These are phyloP conservation scores for Phytopythium vexans DNA, from an alignment of 352 stramenopile species.

Conservation along the genomic window DNA sequence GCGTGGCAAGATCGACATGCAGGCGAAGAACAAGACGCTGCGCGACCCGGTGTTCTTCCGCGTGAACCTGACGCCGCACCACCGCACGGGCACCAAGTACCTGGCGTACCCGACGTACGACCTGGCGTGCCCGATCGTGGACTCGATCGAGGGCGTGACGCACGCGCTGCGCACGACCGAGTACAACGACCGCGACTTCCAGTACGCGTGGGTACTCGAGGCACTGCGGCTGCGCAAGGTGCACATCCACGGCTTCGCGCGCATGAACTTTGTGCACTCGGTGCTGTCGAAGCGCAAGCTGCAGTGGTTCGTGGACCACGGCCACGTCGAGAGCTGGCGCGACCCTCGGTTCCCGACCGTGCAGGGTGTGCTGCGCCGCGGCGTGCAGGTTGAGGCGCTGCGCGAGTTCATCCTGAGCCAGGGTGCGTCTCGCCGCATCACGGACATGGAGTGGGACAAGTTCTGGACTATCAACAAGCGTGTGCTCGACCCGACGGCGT, in stretches of 20 bases:
- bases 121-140: constrained; percentile 98
- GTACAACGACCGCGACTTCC: constrained; percentile 98
- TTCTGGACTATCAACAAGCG: constrained; percentile 99
- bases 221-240: constrained; percentile 84
- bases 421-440: constrained; percentile 94
- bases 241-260: constrained; percentile 94
- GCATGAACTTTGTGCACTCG: constrained; percentile 99
- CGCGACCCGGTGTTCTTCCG: constrained; percentile 89
- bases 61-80: constrained; percentile 78
- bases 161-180: constrained; percentile 99
- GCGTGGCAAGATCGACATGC: constrained; percentile 95
- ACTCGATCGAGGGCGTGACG: constrained; percentile 98
- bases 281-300: constrained; percentile 99
- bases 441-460: constrained; percentile 99
- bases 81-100: constrained; percentile 94
- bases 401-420: constrained; percentile 97
- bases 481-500: constrained; percentile 93
- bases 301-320: constrained; percentile 98
- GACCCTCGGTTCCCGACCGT: constrained; percentile 99
- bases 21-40: constrained; percentile 88
- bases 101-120: constrained; percentile 99
- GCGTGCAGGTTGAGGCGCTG: constrained; percentile 94
- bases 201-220: constrained; percentile 96
- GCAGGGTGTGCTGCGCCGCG: constrained; percentile 94
- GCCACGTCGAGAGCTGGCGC: constrained; percentile 95